phyloP scores from a whole-genome alignment of 1,284 basidiomycete genomes.

The Trichosporon sp. region DNA sequence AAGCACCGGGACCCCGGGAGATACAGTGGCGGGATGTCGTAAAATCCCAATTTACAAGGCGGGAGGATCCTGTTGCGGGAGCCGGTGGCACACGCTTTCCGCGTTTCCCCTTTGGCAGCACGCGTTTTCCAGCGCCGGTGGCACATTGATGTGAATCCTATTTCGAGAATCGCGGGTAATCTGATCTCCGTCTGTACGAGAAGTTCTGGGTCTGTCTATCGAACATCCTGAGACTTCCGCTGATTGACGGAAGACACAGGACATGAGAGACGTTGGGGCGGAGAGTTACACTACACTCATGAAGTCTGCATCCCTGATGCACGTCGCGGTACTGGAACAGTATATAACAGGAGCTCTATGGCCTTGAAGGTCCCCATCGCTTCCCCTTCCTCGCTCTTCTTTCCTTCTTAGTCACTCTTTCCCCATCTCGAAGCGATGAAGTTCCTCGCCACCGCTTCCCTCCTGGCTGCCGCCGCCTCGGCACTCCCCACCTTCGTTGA shows the following conservation, averaged over 20 bases:
- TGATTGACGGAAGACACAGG: background rate
- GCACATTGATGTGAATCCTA: background rate
- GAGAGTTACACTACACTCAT: background rate
- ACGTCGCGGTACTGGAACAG: background rate
- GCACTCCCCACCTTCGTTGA: background rate
- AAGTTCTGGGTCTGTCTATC: background rate
- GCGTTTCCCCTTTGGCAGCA: background rate
- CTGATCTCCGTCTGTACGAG: background rate
- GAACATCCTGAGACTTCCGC: background rate
- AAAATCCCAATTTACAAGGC: background rate
- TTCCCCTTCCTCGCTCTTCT: background rate
- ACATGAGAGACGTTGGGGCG: background rate
- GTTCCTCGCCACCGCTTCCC: conserved; percentile 5
- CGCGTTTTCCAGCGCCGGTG: background rate
- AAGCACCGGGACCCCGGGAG: background rate
- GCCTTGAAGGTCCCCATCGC: background rate
- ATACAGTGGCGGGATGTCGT: background rate
- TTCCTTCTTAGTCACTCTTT: background rate
- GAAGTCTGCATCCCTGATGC: background rate
- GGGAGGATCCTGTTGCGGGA: background rate
- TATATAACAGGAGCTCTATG: background rate
- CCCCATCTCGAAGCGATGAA: conserved; percentile 1
- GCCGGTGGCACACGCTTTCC: background rate
- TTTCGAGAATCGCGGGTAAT: background rate
- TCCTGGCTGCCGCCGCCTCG: conserved; percentile 8